Evolutionary conservation across 805 yeast species (phyloP).

Genomic region (Wickerhamomyces canadensis): DNA sequence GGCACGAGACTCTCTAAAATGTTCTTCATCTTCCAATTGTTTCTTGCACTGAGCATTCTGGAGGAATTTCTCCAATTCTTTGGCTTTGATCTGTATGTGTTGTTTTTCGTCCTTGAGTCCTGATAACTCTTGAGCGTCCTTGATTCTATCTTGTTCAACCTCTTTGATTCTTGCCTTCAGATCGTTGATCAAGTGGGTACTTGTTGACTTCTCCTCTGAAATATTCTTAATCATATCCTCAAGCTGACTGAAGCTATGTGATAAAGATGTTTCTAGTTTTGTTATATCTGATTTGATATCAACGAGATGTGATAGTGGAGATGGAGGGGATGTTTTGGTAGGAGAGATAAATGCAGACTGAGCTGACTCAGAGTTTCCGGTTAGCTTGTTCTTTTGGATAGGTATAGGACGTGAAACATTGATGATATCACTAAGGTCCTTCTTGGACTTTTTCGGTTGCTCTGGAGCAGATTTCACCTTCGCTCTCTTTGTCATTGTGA

Average conservation of each 20-base stretch:
- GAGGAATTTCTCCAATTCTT: conserved; percentile 36
- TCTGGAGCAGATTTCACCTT: conserved; percentile 4
- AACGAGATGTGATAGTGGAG: background rate
- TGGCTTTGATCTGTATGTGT: conserved; percentile 8
- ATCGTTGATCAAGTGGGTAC: conserved; percentile 2
- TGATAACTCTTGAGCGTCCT: conserved; percentile 1
- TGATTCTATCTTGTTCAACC: background rate
- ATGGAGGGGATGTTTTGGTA: background rate
- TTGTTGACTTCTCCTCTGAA: conserved; percentile 4
- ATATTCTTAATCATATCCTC: conserved; percentile 7
- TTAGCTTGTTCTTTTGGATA: background rate
- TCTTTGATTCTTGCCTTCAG: conserved; percentile 1
- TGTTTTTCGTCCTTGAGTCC: conserved; percentile 2
- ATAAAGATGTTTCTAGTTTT: conserved; percentile 4
- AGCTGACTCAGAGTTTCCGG: background rate
- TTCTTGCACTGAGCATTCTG: conserved; percentile 36
- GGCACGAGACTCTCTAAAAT: conserved; percentile 44
- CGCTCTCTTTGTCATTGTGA: conserved; percentile 6
- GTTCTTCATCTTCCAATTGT: conserved; percentile 35
- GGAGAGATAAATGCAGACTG: background rate
- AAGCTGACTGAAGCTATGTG: conserved; percentile 5
- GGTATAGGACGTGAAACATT: background rate
- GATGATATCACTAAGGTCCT: background rate
- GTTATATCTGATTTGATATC: background rate
- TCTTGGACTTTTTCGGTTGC: background rate